These are phyloP conservation scores for Escovopsis sp. DNA, from an alignment of 2,329 filamentous ascomycete species.

Conservation along the genomic window DNA sequence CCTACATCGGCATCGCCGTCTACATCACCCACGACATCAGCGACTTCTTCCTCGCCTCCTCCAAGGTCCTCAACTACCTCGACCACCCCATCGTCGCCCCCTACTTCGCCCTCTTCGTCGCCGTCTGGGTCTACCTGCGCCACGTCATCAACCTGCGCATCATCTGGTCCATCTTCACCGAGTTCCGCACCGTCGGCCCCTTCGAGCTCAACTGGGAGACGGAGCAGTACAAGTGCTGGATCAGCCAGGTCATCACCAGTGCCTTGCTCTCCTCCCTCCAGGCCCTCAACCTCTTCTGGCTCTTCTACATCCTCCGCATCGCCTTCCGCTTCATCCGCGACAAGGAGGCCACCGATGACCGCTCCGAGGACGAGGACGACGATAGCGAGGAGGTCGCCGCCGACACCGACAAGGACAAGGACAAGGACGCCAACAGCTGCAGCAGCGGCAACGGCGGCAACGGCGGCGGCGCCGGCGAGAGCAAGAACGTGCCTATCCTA, in stretches of 20 bases:
- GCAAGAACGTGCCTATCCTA: conserved; percentile 5
- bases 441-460: background rate
- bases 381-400: conserved; percentile 12
- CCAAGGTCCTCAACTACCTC: conserved; percentile 84
- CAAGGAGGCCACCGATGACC: conserved; percentile 51
- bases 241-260: conserved; percentile 54
- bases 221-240: conserved; percentile 61
- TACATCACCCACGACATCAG: conserved; percentile 92
- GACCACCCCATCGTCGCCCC: conserved; percentile 64
- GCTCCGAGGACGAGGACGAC: conserved; percentile 52
- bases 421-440: conserved; percentile 7
- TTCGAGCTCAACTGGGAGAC: conserved; percentile 64
- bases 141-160: conserved; percentile 74
- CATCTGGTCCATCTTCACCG: conserved; percentile 58
- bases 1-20: conserved; percentile 82
- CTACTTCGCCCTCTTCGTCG: conserved; percentile 73
- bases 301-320: conserved; percentile 62
- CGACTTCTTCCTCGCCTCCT: conserved; percentile 90
- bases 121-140: conserved; percentile 76
- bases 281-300: conserved; percentile 68
- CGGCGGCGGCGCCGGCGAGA: no score
- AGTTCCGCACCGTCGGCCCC: conserved; percentile 60
- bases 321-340: conserved; percentile 54
- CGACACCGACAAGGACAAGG: conserved; percentile 11
- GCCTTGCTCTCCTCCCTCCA: conserved; percentile 52